Base-by-base conservation (phyloP, 768 basidiomycete genomes). In the Scleroderma bovista region DNA sequence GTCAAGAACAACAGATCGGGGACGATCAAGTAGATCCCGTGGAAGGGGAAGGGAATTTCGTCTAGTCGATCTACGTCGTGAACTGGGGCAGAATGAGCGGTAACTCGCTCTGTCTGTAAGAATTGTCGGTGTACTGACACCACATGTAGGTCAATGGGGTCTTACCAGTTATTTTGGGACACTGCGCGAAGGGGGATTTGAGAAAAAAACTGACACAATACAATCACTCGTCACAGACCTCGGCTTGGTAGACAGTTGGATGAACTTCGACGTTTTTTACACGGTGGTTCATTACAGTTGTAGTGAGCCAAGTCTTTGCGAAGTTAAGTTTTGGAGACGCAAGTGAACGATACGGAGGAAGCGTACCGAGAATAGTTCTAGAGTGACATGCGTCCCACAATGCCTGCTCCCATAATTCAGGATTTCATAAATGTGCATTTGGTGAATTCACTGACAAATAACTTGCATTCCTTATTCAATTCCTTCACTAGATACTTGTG, bases 331-430 rank as follows among this genome's bases (percentile, higher is more conserved):
- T 2, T 13, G 7, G 20, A n/a, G 13, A 38, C 17, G 15, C 15
- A 40, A 13, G 13, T 8, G 16, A 9, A 29, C 6, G 20, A 38
- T n/a, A 33, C 16, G 15, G 22, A 24, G 37, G 16, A 3, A 45
- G 6, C 51, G 31, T 7, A 62, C 65, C 63, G n/a, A 65, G 53
- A 12, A 65, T 62, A 1, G 64, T 29, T 9, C 26, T 29, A 29
- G 26, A 29, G 20, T 65, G 65, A 22, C 64, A 65, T 3, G 65
- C 58, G 38, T 65, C 65, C 51, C 55, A 62, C 13, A 67, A 34
- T 33, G 64, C 64, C 64, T 65, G 47, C 11, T 19, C 16, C 5
- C 11, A 10, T 31, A 41, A 19, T 24, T 55, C 33, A 37, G 46
- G 29, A n/a, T 36, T 36, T 1, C 12, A 34, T 1, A 5, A 40